phyloP scores from a whole-genome alignment of 1,284 basidiomycete genomes.

The Pisolithus thermaeus region DNA sequence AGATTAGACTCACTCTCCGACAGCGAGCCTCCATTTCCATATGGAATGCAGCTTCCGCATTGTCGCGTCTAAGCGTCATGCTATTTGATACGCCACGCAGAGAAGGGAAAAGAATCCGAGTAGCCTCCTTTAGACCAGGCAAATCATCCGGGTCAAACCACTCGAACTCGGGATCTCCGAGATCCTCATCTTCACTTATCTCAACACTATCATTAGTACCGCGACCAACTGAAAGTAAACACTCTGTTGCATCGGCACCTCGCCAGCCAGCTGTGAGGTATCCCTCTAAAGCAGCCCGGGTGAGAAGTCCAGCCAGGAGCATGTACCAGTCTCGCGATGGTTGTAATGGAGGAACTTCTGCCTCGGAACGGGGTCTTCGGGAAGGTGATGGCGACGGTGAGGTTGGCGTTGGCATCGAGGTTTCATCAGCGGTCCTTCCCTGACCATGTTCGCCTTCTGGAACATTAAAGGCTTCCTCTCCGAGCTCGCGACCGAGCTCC shows the following conservation, averaged over 20 bases:
- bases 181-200: slow-evolving; percentile 22
- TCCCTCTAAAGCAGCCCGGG: slow-evolving; percentile 74
- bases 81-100: slow-evolving; percentile 32
- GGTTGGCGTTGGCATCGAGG: slow-evolving; percentile 8
- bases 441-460: slow-evolving; percentile 15
- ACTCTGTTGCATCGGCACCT: slow-evolving; percentile 63
- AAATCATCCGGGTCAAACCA: slow-evolving; percentile 73
- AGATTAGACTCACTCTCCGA: slow-evolving; percentile 46
- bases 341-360: slow-evolving; percentile 45
- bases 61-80: slow-evolving; percentile 24
- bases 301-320: slow-evolving; percentile 67
- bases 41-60: slow-evolving; percentile 60
- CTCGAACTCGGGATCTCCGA: slow-evolving; percentile 40
- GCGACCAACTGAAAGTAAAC: slow-evolving; percentile 67
- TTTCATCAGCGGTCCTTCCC: slow-evolving; percentile 8
- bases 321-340: slow-evolving; percentile 78
- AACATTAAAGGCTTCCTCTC: slow-evolving; percentile 36
- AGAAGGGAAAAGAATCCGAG: slow-evolving; percentile 62
- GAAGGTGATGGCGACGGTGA: slow-evolving; percentile 10
- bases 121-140: slow-evolving; percentile 60
- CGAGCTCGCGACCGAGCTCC: slow-evolving; percentile 60
- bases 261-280: slow-evolving; percentile 77
- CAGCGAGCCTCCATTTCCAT: slow-evolving; percentile 63
- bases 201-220: slow-evolving; percentile 34
- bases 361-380: slow-evolving; percentile 27